These are phyloP conservation scores for Microdochium trichocladiopsis DNA, from an alignment of 2,329 filamentous ascomycete genomes.

Conservation along the genomic window DNA sequence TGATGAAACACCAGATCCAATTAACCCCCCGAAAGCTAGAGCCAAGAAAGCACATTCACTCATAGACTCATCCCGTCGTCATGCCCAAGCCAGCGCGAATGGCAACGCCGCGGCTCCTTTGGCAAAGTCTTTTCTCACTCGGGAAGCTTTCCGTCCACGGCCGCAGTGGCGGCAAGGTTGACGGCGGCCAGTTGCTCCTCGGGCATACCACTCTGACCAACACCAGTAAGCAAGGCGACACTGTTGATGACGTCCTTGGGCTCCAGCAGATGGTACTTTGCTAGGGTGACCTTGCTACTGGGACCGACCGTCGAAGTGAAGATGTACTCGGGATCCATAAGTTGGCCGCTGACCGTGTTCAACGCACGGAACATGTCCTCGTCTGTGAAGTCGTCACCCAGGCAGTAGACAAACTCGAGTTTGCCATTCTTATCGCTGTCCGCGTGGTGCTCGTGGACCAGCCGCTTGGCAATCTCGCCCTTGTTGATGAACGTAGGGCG, in stretches of 20 bases:
- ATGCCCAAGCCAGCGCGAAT: not conserved
- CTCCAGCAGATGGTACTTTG: slow-evolving; percentile 84
- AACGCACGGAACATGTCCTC: slow-evolving; percentile 94
- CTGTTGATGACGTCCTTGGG: slow-evolving; percentile 79
- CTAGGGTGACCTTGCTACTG: slow-evolving; percentile 85
- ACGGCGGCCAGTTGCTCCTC: slow-evolving; percentile 40
- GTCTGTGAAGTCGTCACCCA: slow-evolving; percentile 95
- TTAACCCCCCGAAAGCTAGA: not conserved
- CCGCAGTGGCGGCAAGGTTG: slow-evolving; percentile 47
- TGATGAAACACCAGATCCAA: no score
- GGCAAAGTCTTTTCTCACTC: slow-evolving; percentile 2
- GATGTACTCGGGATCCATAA: slow-evolving; percentile 56
- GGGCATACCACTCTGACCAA: slow-evolving; percentile 26
- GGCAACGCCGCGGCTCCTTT: no score
- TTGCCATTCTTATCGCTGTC: slow-evolving; percentile 37
- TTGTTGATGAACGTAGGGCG: slow-evolving; percentile 98
- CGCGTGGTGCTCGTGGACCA: slow-evolving; percentile 67
- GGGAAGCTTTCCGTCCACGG: slow-evolving; percentile 46
- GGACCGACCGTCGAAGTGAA: slow-evolving; percentile 91
- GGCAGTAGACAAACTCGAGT: slow-evolving; percentile 81
- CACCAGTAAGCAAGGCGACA: slow-evolving; percentile 47
- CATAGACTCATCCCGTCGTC: not conserved
- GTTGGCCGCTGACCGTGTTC: slow-evolving; percentile 46
- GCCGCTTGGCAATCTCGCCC: slow-evolving; percentile 82
- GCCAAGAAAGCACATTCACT: not conserved